A percentile compares a stretch with the other conserved stretches of the same genome.
Conservation (phyloP, 495 filamentous ascomycete species). For the Halenospora varia region DNA sequence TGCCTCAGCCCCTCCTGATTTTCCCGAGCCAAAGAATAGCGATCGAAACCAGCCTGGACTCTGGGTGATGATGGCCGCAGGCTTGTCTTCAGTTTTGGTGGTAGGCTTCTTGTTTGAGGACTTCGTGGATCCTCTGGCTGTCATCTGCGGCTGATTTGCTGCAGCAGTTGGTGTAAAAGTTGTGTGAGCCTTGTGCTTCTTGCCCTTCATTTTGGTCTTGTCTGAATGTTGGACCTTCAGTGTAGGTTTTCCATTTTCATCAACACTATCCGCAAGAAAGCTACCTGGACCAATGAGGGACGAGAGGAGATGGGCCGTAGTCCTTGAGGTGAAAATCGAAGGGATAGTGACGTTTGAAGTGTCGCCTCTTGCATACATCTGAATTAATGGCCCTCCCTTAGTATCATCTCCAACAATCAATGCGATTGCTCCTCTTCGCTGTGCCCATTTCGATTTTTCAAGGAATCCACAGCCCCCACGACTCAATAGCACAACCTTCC, state of each 20-base stretch:
- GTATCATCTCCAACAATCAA: slow-evolving; percentile 94
- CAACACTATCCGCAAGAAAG: slow-evolving; percentile 49
- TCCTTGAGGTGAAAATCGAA: slow-evolving; percentile 90
- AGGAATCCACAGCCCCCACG: slow-evolving; percentile 94
- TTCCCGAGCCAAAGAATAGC: slow-evolving; percentile 52
- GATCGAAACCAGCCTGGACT: slow-evolving; percentile 61
- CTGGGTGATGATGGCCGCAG: slow-evolving; percentile 30
- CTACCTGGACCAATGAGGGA: slow-evolving; percentile 75
- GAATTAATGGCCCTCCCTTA: slow-evolving; percentile 79
- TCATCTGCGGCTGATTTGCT: slow-evolving; percentile 1
- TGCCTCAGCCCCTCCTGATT: slow-evolving; percentile 42
- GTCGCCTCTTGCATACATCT: slow-evolving; percentile 95
- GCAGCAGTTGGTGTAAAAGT: slow-evolving; percentile 24
- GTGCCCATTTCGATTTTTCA: slow-evolving; percentile 96
- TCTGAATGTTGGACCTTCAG: slow-evolving; percentile 44
- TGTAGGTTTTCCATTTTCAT: slow-evolving; percentile 45
- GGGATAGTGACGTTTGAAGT: slow-evolving; percentile 94
- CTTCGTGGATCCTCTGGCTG: slow-evolving; percentile 7
- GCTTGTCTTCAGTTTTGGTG: slow-evolving; percentile 11
- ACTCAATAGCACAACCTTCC: slow-evolving; percentile 85
- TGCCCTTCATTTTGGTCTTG: slow-evolving; percentile 34
- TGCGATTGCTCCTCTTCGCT: slow-evolving; percentile 81
- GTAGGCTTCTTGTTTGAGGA: slow-evolving; percentile 10
- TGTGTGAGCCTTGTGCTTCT: slow-evolving; percentile 27
- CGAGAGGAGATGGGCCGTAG: slow-evolving; percentile 88